These are phyloP conservation scores for Prillingera fragicola DNA, from an alignment of 1,284 basidiomycete genomes.

Conservation along the genomic window DNA sequence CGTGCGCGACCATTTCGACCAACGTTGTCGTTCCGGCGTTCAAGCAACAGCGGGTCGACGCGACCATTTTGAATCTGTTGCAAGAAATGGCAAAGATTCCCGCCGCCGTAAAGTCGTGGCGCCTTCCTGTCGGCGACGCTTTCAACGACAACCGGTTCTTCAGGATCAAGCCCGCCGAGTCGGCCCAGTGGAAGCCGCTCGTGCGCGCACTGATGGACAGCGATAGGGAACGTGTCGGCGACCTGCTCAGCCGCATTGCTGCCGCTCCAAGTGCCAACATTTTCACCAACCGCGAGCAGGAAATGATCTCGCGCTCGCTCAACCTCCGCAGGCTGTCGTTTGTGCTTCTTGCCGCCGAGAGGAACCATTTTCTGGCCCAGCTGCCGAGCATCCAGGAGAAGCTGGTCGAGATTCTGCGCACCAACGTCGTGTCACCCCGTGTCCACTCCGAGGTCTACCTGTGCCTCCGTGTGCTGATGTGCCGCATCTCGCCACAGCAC, in stretches of 20 bases:
- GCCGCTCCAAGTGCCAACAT: slow-evolving; percentile 89
- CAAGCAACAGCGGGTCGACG: slow-evolving; percentile 45
- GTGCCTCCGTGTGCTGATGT: slow-evolving; percentile 84
- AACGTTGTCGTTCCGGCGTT: slow-evolving; percentile 78
- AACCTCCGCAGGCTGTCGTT: slow-evolving; percentile 84
- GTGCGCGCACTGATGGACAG: slow-evolving; percentile 73
- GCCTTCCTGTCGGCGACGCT: slow-evolving; percentile 68
- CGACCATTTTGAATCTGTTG: slow-evolving; percentile 57
- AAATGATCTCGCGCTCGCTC: slow-evolving; percentile 80
- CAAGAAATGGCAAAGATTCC: slow-evolving; percentile 73
- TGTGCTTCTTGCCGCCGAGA: slow-evolving; percentile 74
- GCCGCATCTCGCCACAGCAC: slow-evolving; percentile 86
- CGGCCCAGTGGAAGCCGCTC: slow-evolving; percentile 68
- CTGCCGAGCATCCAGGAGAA: slow-evolving; percentile 93
- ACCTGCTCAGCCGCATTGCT: slow-evolving; percentile 74
- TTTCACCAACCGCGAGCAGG: slow-evolving; percentile 91
- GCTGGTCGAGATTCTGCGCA: slow-evolving; percentile 82
- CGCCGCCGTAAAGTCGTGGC: slow-evolving; percentile 78
- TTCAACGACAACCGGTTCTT: slow-evolving; percentile 85
- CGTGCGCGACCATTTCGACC: slow-evolving; percentile 78
- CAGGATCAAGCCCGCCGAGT: slow-evolving; percentile 53
- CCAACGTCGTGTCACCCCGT: slow-evolving; percentile 67
- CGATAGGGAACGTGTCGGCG: slow-evolving; percentile 80
- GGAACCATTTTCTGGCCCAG: slow-evolving; percentile 83
- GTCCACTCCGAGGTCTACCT: slow-evolving; percentile 91